Base-by-base conservation (phyloP, 192 early-diverging fungal genomes). In the Dissophora ornata region DNA sequence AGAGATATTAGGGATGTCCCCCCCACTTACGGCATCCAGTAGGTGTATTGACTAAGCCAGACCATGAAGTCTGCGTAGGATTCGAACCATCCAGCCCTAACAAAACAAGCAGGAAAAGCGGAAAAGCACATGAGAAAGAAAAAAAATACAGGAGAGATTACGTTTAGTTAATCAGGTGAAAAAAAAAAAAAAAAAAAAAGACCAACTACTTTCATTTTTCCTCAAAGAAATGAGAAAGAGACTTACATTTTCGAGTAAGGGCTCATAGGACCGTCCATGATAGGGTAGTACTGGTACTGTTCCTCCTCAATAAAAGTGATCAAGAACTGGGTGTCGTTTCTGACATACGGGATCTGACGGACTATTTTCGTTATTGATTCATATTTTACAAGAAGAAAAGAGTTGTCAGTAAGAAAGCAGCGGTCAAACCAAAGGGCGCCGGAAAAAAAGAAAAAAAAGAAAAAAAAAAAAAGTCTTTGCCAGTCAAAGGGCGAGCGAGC, bases 281-380 rank as follows among this genome's bases (percentile, higher is more conserved):
- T 44, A 26, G 73, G 52, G 25, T 77, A 77, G 51, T 28, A 32
- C 59, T 77, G 24, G 59, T 77, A 77, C 30, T 57, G 34, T 21
- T 77, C 73, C 44, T 77, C 73, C 40, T 77, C 73, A 45, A 77
- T 77, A 38, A 77, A 77, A 28, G 61, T 45, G 59, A 77, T 29
- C 38, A 77, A 49, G 59, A 60, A 77, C 58, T 77, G 64, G 44
- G 73, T 77, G 40, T 77, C 47, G 59, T 77, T 77, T 15, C 73
- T 49, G 24, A 45, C 44, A 66, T 77, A 77, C 7, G 73, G 73
- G 38, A 77, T 67, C 50, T 77, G 73, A 24, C 64, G 63, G 65
- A 77, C 71, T 75, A 57, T 54, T n/a, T n/a, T n/a, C n/a, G n/a
- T n/a, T n/a, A n/a, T n/a, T n/a, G n/a, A n/a, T n/a, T n/a, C n/a